Percentiles rank a stretch among this genome's conserved stretches.
Evolutionary conservation across 2,329 filamentous ascomycete species (phyloP).

Genomic region (Coniochaeta prunicola): DNA sequence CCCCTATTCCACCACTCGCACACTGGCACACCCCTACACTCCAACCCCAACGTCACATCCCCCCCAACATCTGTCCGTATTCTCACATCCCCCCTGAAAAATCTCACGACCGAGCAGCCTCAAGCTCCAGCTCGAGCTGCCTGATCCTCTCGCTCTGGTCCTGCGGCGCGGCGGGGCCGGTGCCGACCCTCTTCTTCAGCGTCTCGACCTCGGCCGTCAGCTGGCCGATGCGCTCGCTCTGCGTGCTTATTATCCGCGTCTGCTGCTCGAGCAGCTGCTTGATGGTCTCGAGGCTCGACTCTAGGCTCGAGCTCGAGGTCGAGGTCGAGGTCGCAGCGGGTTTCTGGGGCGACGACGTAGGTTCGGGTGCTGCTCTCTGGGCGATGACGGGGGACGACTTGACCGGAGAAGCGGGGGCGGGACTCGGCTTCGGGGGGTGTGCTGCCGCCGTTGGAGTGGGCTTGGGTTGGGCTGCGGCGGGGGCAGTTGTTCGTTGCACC

Average conservation of each 20-base stretch:
- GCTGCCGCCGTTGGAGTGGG: constrained; percentile 23
- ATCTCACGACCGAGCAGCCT: constrained; percentile 50
- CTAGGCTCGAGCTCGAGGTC: constrained; percentile 40
- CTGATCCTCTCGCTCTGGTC: constrained; percentile 63
- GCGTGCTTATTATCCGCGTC: constrained; percentile 67
- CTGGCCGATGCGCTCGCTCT: constrained; percentile 60
- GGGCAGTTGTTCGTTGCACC: constrained; percentile 46
- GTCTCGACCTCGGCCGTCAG: constrained; percentile 69
- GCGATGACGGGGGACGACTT: constrained; percentile 26
- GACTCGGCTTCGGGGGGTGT: constrained; percentile 12
- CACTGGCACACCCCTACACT: not conserved
- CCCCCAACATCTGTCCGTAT: too few species aligned
- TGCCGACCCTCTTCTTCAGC: constrained; percentile 69
- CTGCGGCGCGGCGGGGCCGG: constrained; percentile 29
- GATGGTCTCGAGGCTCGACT: constrained; percentile 66
- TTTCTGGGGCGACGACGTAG: constrained; percentile 22
- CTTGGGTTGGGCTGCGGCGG: constrained; percentile 42
- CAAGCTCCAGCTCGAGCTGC: constrained; percentile 60
- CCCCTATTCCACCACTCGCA: not conserved
- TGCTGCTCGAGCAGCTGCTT: constrained; percentile 71
- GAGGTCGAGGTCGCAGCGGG: constrained; percentile 26
- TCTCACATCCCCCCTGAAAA: not conserved
- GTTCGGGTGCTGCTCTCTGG: constrained; percentile 25
- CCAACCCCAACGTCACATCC: not conserved
- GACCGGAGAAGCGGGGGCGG: constrained; percentile 21